Base-by-base conservation (phyloP, 139 green algal genomes). In the Auxenochlorella pyrenoidosa region DNA sequence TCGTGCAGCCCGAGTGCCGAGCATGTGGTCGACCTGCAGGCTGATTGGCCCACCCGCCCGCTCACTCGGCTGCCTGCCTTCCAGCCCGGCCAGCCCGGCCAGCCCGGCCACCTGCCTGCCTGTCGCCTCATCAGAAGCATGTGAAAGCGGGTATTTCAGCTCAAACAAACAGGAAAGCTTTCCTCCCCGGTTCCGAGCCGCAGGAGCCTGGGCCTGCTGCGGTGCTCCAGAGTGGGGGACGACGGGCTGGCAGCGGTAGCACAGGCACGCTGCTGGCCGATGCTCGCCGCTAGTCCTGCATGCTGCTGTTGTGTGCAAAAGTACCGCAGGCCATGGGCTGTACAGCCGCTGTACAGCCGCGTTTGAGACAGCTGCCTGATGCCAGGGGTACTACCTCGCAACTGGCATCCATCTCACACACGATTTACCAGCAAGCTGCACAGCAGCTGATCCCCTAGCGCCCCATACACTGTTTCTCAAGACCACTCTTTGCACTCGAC, bases 161-260 rank as follows among this genome's bases (percentile, higher is more conserved):
- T n/a, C n/a, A n/a, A n/a, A n/a, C n/a, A n/a, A n/a, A n/a, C n/a
- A n/a, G n/a, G 47, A 58, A 12, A 58, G 47, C 47, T 58, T 58
- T 6, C 28, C 22, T n/a, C 65, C 28, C 12, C n/a, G 65, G 19
- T 43, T n/a, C n/a, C 68, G n/a, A n/a, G n/a, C 68, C 13, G 75
- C 87, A 90, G 87, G 82, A 41, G 38, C n/a, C 34, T 90, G 44
- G 87, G 65, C 15, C 75, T 90, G 59, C 83, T 90, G 83, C 65
- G 87, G 21, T 90, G 87, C 63, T 79, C 79, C 13, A 41, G 79
- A 16, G 75, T 90, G 18, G 71, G 58, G 15, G 87, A 88, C 38
- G 63, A 86, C 2, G 83, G 83, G 21, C 58, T 90, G 40, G 28
- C 38, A 43, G 51, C 54, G 38, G 75, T 90, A 60, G 87, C 83